Base-by-base conservation (phyloP, 441 rosid species). In the Euphorbia schlechtendalii region DNA sequence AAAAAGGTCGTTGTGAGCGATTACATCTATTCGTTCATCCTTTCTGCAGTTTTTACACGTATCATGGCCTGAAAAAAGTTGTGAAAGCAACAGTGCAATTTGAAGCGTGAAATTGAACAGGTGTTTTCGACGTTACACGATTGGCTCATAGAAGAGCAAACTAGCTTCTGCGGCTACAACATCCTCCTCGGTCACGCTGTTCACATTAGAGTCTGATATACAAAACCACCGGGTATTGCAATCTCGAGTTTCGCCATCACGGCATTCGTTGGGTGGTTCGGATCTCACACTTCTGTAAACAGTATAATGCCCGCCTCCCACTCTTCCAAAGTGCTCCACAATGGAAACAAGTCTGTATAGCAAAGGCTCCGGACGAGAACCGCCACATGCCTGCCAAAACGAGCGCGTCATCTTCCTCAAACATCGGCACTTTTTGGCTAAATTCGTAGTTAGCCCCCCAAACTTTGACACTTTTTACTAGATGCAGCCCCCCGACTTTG, bases 221-320 rank as follows among this genome's bases (percentile, higher is more conserved):
- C 82, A 79, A 74, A 88, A 90, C 97, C 98, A 90, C 12, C 69
- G 77, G 38, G 55, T 52, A 53, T 46, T 58, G 64, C 64, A 75
- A 41, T 58, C 51, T 9, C 68, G 65, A 54, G 63, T 60, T 64
- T 68, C 77, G 36, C 63, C 53, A 11, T 69, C 66, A 54, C 65
- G 7, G 7, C 4, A 67, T 45, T 67, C 81, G 5, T 67, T 46
- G 7, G 40, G 38, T 5, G 76, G 53, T 15, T 74, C 62, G 11
- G 70, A 59, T 67, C 67, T 78, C 57, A 62, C 76, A 56, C 84
- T 81, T 77, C 97, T 84, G 70, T 86, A 90, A 68, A 86, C 89
- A 22, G 86, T 90, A 63, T 88, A 93, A 77, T 93, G 99, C 36
- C 99, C 97, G 36, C 87, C 80, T 62, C 92, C 97, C 0, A 79